Base-by-base conservation (phyloP, 805 yeast species). In the Candida insectorum region DNA sequence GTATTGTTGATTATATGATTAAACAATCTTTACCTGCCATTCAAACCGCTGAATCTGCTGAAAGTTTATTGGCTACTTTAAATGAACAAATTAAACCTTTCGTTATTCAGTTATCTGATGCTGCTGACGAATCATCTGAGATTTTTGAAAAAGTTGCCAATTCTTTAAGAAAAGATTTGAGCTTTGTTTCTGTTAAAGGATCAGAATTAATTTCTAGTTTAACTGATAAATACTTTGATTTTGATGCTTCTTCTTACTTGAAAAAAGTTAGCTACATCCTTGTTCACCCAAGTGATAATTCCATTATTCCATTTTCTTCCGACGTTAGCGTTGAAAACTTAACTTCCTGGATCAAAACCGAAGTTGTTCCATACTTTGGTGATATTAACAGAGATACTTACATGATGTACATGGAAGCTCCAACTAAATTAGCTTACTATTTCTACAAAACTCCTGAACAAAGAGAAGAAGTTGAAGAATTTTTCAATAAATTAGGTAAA, bases 341-440 rank as follows among this genome's bases (percentile, higher is more conserved):
- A 45, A 45, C 51, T 28, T 57, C 61, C 22, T 82, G 81, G 54
- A 62, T 80, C 47, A 59, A 62, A 34, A 58, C 63, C 45, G 93
- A 88, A 66, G 61, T 81, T 30, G 73, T 84, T 56, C 96, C 97
- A 37, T 71, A 75, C 51, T 81, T 89, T 49, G 96, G 95, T 53
- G 96, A 89, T 62, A 77, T 91, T 45, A 79, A 78, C 52, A 88
- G 93, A 45, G 70, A 75, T 33, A 81, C 93, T 44, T 93, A 82
- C 73, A 67, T 73, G 61, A 55, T 70, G 26, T 93, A 89, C 71
- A 77, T 85, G 73, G 63, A 71, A 36, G 66, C 88, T 39, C 73
- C 77, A 22, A 45, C 78, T 36, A 98, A 98, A 43, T 65, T 93
- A 46, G 94, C 86, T 34, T 91, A 89, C 73, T 79, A 84, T 60